Conservation (phyloP, 768 basidiomycete species). For the Psilocybe subaeruginosa region DNA sequence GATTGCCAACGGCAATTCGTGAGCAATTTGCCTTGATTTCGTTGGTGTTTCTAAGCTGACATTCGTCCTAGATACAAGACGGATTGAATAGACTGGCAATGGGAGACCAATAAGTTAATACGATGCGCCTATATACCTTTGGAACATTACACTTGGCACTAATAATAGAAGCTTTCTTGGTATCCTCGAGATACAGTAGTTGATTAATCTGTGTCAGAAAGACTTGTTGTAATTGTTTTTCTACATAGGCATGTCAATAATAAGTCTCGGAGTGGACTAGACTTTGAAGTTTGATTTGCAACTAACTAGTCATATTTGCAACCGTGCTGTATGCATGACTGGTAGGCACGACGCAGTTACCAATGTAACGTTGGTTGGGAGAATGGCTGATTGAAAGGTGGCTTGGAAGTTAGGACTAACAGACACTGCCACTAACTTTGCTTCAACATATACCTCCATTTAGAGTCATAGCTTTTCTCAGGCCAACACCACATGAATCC, state of each 20-base stretch:
- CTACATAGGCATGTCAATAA: background rate
- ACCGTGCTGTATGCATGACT: too few relatives aligned
- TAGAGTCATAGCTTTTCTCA: background rate
- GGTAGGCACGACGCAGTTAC: too few relatives aligned
- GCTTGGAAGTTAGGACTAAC: background rate
- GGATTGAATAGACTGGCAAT: slow-evolving; percentile 22
- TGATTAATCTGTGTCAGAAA: background rate
- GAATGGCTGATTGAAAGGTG: too few relatives aligned
- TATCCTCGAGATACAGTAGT: background rate
- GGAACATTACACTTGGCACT: slow-evolving; percentile 36
- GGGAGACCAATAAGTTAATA: slow-evolving; percentile 29
- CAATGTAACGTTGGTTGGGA: too few relatives aligned
- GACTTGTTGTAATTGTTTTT: background rate
- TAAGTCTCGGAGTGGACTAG: background rate
- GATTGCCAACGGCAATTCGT: slow-evolving; percentile 20
- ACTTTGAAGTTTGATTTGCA: background rate
- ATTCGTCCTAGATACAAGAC: slow-evolving; percentile 30
- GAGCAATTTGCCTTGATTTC: background rate
- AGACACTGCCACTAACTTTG: slow-evolving; percentile 9
- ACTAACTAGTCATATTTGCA: too few relatives aligned
- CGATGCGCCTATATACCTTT: slow-evolving; percentile 40
- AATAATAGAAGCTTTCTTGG: slow-evolving; percentile 27
- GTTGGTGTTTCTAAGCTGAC: background rate
- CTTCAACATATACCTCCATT: slow-evolving; percentile 3
- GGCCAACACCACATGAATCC: slow-evolving; percentile 1